These are phyloP conservation scores for Bacterosira constricta DNA, from an alignment of 108 stramenopile species.

Conservation along the genomic window DNA sequence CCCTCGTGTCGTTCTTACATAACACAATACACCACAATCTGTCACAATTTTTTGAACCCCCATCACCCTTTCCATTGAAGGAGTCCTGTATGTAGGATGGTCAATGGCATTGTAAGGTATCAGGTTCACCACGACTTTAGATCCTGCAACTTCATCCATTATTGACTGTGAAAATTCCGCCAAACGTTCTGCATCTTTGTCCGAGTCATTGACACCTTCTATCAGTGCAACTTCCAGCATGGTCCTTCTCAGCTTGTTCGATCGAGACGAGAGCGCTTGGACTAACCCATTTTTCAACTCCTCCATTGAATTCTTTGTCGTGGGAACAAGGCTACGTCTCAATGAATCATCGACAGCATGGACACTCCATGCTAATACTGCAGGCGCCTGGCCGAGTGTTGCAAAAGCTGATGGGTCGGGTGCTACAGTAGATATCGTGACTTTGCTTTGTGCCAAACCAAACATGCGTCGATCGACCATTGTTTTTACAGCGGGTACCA, in stretches of 20 bases:
- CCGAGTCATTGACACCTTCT: conserved; percentile 80
- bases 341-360: conserved; percentile 79
- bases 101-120: conserved; percentile 91
- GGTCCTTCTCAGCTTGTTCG: conserved; percentile 48
- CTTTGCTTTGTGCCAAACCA: conserved; percentile 60
- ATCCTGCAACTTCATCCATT: conserved; percentile 53
- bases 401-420: conserved; percentile 67
- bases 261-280: conserved; percentile 56
- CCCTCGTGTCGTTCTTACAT: conserved; percentile 78
- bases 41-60: conserved; percentile 63
- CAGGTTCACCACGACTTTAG: conserved; percentile 77
- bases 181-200: conserved; percentile 75
- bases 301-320: conserved; percentile 73
- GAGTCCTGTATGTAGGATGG: conserved; percentile 52
- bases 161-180: conserved; percentile 69
- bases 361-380: conserved; percentile 84
- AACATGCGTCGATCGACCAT: conserved; percentile 66
- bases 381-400: conserved; percentile 59
- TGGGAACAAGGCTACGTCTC: conserved; percentile 77
- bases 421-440: conserved; percentile 88
- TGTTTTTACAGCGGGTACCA: conserved; percentile 52
- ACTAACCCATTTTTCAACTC: conserved; percentile 77
- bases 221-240: conserved; percentile 89
- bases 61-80: conserved; percentile 52
- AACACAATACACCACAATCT: conserved; percentile 45